Percentiles rank a stretch among this genome's conserved stretches.
phyloP scores from a whole-genome alignment of 176 grass and related monocot species.

The Melocanna baccifera region DNA sequence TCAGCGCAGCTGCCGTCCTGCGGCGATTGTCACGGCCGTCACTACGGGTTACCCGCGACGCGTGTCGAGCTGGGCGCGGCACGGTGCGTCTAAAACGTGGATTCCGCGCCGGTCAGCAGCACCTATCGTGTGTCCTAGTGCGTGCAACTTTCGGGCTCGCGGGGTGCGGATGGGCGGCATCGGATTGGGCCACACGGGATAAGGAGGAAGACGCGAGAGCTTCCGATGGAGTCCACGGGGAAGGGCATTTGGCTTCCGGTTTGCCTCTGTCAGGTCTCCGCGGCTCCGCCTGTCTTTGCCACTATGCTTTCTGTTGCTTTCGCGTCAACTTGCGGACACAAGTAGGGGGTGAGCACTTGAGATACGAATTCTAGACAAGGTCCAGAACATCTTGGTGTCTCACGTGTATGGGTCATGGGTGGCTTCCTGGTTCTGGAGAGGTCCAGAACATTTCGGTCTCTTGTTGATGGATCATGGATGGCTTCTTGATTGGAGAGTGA shows the following conservation, averaged over 20 bases:
- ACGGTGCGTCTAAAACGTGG: not conserved
- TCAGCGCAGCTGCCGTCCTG: not conserved
- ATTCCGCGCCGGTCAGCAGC: not conserved
- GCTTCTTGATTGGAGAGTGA: not conserved
- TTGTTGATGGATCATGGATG: not conserved
- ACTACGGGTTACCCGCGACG: not conserved
- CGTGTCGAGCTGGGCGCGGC: conserved; percentile 8
- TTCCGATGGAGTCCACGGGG: conserved; percentile 28
- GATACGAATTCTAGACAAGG: not conserved
- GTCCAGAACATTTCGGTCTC: not conserved
- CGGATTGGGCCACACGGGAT: conserved; percentile 23
- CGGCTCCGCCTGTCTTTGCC: too few relatives aligned
- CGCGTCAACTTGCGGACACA: not conserved
- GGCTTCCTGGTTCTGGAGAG: not conserved
- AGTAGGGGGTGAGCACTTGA: not conserved
- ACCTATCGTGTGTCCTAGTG: not conserved
- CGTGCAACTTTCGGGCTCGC: too few relatives aligned
- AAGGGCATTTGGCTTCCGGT: conserved; percentile 31
- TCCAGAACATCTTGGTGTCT: not conserved
- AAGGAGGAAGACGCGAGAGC: not conserved
- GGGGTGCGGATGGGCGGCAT: not conserved
- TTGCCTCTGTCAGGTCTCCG: not conserved
- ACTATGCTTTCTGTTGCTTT: conserved; percentile 1
- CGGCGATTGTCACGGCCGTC: not conserved
- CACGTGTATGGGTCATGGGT: not conserved